Base-by-base conservation (phyloP, 768 basidiomycete genomes). In the Leccinellum luteum region DNA sequence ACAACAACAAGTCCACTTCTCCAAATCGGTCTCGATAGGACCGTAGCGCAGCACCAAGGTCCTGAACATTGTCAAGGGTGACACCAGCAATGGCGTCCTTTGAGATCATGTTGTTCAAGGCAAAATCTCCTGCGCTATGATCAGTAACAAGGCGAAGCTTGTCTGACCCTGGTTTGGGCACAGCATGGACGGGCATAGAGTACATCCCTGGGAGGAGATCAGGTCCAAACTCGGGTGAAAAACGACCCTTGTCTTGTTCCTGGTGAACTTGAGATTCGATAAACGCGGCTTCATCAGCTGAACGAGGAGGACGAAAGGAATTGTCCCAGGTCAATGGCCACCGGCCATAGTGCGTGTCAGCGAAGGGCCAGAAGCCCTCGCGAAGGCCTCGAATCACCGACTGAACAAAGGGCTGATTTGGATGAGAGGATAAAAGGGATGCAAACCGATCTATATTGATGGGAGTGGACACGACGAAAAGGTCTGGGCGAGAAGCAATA, bases 141-240 rank as follows among this genome's bases (percentile, higher is more conserved):
- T 82, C 66, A 13, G 65, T 70, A 17, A 82, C 65, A 1, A 81
- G 66, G 0, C 74, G 60, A 2, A 76, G 57, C 25, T 78, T 75
- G 0, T 61, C 51, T 0, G 69, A 63, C 47, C 78, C 78, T 0
- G 77, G 78, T 55, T 81, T 81, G 0, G 76, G 78, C 0, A 81
- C 73, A 2, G 70, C 72, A 35, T 73, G 61, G 0, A 79, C 60
- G 0, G 78, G 80, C 44, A 71, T 69, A 32, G 61, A 64, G 50
- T 74, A 72, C 79, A 82, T 44, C 4, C 41, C 41, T 4, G 41
- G 19, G 4, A 43, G 8, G 10, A 43, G 41, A 8, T 21, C 8
- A 17, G 41, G 41, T 10, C 41, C 41, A 21, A 43, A 43, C n/a
- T 41, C 17, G 2, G 6, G 5, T 2, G 38, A 41, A 7, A 41